Conservation (phyloP, 2,329 filamentous ascomycete genomes). For the Penicillium sp. region DNA sequence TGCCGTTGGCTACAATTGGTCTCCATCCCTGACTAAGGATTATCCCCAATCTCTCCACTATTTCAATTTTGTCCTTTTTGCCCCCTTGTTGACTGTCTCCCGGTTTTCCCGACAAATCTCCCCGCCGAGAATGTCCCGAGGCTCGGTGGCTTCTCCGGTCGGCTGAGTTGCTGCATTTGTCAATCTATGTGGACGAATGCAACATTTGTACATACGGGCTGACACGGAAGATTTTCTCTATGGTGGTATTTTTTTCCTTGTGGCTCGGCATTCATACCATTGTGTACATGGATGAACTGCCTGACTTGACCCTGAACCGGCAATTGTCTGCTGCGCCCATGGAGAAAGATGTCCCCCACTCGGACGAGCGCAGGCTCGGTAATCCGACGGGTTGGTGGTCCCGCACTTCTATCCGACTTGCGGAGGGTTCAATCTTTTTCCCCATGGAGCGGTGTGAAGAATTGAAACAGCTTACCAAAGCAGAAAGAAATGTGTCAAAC, state of each 20-base stretch:
- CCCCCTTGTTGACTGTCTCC: not conserved
- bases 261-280: not conserved
- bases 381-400: conserved; percentile 4
- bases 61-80: not conserved
- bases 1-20: conserved; percentile 1
- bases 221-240: not conserved
- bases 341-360: conserved; percentile 5
- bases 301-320: not conserved
- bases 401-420: conserved; percentile 10
- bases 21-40: not conserved
- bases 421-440: conserved; percentile 17
- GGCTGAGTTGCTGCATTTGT: conserved; percentile 3
- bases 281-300: not conserved
- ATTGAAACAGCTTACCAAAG: not conserved
- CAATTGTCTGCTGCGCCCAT: not conserved
- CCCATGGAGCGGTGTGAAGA: conserved; percentile 19
- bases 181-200: not conserved
- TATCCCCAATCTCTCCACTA: conserved; percentile 1
- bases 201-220: not conserved
- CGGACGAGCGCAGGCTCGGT: conserved; percentile 9
- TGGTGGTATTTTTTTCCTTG: not conserved
- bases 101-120: conserved; percentile 2
- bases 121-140: conserved; percentile 21
- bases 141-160: conserved; percentile 13
- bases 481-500: not conserved